Evolutionary conservation across 306 rosid species (phyloP).

Genomic region (Gastrolobium villosum): DNA sequence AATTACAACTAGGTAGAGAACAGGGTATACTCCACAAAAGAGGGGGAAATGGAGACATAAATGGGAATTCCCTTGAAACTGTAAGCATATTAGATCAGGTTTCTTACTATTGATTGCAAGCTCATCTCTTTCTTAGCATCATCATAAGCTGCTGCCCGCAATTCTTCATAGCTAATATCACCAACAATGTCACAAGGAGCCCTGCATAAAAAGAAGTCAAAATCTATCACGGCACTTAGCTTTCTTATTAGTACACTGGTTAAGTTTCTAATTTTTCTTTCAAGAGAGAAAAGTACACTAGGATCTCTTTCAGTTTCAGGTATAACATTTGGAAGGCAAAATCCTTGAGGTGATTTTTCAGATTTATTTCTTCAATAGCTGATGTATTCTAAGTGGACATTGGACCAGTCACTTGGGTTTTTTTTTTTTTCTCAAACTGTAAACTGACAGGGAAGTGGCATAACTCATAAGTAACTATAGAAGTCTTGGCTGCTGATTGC

Average conservation of each 20-base stretch:
- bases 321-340: not conserved
- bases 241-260: slow-evolving; percentile 27
- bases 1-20: slow-evolving; percentile 22
- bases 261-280: slow-evolving; percentile 21
- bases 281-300: slow-evolving; percentile 34
- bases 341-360: slow-evolving; percentile 28
- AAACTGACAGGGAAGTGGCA: slow-evolving; percentile 3
- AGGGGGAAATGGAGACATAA: not conserved
- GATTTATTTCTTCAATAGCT: slow-evolving; percentile 34
- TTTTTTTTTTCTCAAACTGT: not conserved
- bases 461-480: slow-evolving; percentile 34
- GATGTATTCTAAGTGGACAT: slow-evolving; percentile 22
- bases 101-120: slow-evolving; percentile 82
- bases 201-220: slow-evolving; percentile 60
- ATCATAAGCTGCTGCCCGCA: slow-evolving; percentile 86
- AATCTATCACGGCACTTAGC: slow-evolving; percentile 15
- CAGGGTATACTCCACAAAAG: slow-evolving; percentile 5
- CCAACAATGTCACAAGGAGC: slow-evolving; percentile 87
- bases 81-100: slow-evolving; percentile 26
- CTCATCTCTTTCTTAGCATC: slow-evolving; percentile 78
- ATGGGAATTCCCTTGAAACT: slow-evolving; percentile 20
- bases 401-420: not conserved
- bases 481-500: slow-evolving; percentile 19
- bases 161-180: slow-evolving; percentile 91
- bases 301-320: slow-evolving; percentile 19